These are phyloP conservation scores for Daldinia vernicosa DNA, from an alignment of 495 filamentous ascomycete genomes.

Conservation along the genomic window DNA sequence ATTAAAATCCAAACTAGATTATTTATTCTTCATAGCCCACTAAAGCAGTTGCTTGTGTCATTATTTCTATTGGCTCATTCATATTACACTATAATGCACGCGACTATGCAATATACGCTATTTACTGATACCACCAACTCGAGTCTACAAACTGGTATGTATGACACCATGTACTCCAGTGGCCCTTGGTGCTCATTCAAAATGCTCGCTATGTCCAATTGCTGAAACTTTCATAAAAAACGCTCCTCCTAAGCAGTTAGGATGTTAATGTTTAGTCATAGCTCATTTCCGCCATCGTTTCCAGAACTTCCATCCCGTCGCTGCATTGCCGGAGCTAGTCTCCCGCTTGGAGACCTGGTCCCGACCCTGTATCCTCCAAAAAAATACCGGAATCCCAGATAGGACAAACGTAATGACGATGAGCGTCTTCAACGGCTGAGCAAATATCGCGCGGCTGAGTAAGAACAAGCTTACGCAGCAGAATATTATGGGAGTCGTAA, in stretches of 20 bases:
- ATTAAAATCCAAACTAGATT: not conserved
- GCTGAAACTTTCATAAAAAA: conserved; percentile 27
- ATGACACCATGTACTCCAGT: conserved; percentile 30
- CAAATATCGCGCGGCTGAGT: conserved; percentile 84
- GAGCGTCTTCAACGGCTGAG: conserved; percentile 87
- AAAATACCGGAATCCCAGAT: conserved; percentile 86
- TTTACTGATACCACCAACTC: conserved; percentile 19
- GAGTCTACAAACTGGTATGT: conserved; percentile 22
- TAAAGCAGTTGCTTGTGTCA: not conserved
- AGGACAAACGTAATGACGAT: conserved; percentile 85
- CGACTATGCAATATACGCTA: conserved; percentile 21
- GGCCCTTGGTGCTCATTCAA: conserved; percentile 29
- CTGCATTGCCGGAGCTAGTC: conserved; percentile 20
- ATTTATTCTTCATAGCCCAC: not conserved
- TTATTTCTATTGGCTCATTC: conserved; percentile 5
- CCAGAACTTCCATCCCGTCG: conserved; percentile 59
- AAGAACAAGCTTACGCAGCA: conserved; percentile 97
- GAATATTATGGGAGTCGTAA: conserved; percentile 95
- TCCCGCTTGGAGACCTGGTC: conserved; percentile 54
- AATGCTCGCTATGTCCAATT: conserved; percentile 38
- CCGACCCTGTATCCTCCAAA: conserved; percentile 76
- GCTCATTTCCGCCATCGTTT: conserved; percentile 46
- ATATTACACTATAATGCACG: conserved; percentile 21
- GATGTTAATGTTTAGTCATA: conserved; percentile 13
- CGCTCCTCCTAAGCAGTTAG: not conserved